phyloP scores from a whole-genome alignment of 306 rosid genomes.

The Mimosa bimucronata region DNA sequence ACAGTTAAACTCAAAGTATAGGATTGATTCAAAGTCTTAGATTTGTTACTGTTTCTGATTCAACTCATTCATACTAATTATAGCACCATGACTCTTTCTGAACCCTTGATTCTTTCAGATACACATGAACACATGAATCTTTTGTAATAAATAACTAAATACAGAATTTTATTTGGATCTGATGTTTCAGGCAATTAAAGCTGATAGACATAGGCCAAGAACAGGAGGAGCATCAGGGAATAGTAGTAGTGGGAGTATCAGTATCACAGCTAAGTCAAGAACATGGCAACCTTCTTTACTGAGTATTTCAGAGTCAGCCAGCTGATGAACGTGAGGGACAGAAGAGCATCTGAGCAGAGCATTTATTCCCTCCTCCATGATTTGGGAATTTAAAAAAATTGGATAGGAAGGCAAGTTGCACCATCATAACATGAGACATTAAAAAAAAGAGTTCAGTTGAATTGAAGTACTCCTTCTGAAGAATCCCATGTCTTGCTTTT shows the following conservation, averaged over 20 bases:
- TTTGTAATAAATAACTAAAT: not conserved
- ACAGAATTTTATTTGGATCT: slow-evolving; percentile 1
- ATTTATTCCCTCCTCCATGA: slow-evolving; percentile 33
- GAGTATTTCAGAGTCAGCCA: slow-evolving; percentile 76
- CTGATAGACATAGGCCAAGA: slow-evolving; percentile 62
- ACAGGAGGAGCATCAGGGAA: slow-evolving; percentile 38
- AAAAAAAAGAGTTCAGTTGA: slow-evolving; percentile 31
- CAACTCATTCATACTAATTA: slow-evolving; percentile 18
- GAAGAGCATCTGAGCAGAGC: slow-evolving; percentile 35
- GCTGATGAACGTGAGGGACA: slow-evolving; percentile 61
- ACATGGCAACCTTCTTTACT: slow-evolving; percentile 85
- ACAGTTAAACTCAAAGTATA: slow-evolving; percentile 14
- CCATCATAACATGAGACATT: slow-evolving; percentile 24
- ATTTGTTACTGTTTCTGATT: slow-evolving; percentile 8
- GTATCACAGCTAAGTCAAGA: slow-evolving; percentile 64
- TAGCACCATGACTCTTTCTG: not conserved
- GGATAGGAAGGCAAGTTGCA: slow-evolving; percentile 28
- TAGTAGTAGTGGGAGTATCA: slow-evolving; percentile 37
- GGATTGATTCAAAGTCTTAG: slow-evolving; percentile 19
- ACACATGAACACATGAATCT: not conserved
- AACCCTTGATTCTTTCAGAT: slow-evolving; percentile 5
- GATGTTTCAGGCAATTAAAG: slow-evolving; percentile 55
- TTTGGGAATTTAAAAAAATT: slow-evolving; percentile 37
- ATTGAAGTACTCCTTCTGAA: slow-evolving; percentile 24
- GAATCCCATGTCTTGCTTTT: slow-evolving; percentile 43